Evolutionary conservation across 352 stramenopile species (phyloP).

Genomic region (Phytophthora citrophthora): DNA sequence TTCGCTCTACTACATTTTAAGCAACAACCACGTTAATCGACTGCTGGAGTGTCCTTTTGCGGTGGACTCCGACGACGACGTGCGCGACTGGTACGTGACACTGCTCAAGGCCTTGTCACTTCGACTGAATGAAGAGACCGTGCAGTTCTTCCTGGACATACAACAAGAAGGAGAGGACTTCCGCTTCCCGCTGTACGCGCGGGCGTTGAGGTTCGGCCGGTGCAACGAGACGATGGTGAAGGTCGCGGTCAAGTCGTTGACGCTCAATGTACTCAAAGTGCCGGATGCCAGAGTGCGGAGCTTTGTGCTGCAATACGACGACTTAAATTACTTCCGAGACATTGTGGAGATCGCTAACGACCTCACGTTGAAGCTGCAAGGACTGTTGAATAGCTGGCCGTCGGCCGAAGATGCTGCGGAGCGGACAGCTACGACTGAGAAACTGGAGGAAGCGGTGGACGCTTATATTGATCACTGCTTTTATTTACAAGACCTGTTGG

Average conservation of each 20-base stretch:
- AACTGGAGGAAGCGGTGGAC: slow-evolving; percentile 81
- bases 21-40: slow-evolving; percentile 96
- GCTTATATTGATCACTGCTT: slow-evolving; percentile 88
- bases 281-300: slow-evolving; percentile 75
- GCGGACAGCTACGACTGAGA: slow-evolving; percentile 53
- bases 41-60: slow-evolving; percentile 87
- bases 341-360: slow-evolving; percentile 80
- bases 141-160: slow-evolving; percentile 90
- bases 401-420: slow-evolving; percentile 14
- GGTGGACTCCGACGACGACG: slow-evolving; percentile 76
- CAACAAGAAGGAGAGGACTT: slow-evolving; percentile 27
- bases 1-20: slow-evolving; percentile 95
- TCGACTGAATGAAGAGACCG: slow-evolving; percentile 86
- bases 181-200: slow-evolving; percentile 79
- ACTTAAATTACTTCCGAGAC: slow-evolving; percentile 83
- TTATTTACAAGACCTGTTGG: slow-evolving; percentile 85
- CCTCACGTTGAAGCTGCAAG: slow-evolving; percentile 79
- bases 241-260: slow-evolving; percentile 87
- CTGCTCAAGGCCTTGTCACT: slow-evolving; percentile 89
- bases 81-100: slow-evolving; percentile 90
- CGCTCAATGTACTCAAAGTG: slow-evolving; percentile 85
- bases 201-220: slow-evolving; percentile 71
- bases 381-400: slow-evolving; percentile 69
- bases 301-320: slow-evolving; percentile 77
- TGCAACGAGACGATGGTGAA: slow-evolving; percentile 88